Evolutionary conservation across 768 basidiomycete genomes (phyloP).

Genomic region (Tylopilus plumbeoviolaceoides): DNA sequence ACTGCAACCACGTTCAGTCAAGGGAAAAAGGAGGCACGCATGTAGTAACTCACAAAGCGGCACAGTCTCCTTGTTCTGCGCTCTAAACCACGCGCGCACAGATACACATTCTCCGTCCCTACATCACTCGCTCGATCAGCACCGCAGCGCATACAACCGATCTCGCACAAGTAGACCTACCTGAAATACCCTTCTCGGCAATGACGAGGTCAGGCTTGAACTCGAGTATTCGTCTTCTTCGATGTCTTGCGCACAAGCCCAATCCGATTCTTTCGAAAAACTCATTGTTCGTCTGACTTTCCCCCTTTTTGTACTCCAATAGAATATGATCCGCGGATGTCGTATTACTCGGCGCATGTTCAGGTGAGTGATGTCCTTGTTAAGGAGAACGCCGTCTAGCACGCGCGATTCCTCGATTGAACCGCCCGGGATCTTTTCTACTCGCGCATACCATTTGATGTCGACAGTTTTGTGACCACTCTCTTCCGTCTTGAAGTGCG

Average conservation of each 20-base stretch:
- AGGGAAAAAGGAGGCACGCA: no score
- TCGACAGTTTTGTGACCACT: conserved; percentile 84
- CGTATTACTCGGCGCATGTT: conserved; percentile 90
- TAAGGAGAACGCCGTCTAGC: conserved; percentile 89
- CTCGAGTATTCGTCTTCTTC: conserved; percentile 94
- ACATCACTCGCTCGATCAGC: no score
- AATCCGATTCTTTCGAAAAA: conserved; percentile 92
- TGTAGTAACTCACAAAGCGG: no score
- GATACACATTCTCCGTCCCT: no score
- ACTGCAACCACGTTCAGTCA: no score
- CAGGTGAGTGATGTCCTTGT: conserved; percentile 98
- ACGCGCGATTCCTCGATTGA: conserved; percentile 93
- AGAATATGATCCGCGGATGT: conserved; percentile 89
- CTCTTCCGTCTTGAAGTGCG: conserved; percentile 80
- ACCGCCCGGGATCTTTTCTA: conserved; percentile 96
- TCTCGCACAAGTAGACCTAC: conserved; percentile 47
- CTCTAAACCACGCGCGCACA: no score
- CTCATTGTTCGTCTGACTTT: conserved; percentile 98
- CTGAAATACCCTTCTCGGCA: conserved; percentile 97
- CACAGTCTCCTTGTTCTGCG: no score
- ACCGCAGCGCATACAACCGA: no score
- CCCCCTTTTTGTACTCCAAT: conserved; percentile 98
- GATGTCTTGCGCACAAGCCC: conserved; percentile 86
- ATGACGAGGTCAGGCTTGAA: conserved; percentile 94
- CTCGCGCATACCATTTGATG: conserved; percentile 95